Evolutionary conservation across 106 monocot genomes (phyloP).

Genomic region (Dioscorea dumetorum): DNA sequence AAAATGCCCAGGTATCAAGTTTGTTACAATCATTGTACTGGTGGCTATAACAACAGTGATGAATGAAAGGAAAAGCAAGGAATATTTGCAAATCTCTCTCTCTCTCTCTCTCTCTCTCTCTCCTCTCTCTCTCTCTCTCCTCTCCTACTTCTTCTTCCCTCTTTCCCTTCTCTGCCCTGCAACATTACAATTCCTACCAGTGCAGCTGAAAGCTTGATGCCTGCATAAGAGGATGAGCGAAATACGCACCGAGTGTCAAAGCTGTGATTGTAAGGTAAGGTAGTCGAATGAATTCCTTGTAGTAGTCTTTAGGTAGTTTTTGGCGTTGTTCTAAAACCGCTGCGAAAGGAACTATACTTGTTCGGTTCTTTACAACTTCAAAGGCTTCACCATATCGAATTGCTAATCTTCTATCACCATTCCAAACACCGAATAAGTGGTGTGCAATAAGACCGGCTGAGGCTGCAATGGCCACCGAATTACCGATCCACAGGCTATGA

Average conservation of each 20-base stretch:
- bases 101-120: no score
- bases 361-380: constrained; percentile 55
- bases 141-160: no score
- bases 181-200: neutral
- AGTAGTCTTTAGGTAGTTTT: constrained; percentile 76
- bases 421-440: constrained; percentile 95
- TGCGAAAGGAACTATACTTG: constrained; percentile 76
- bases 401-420: constrained; percentile 78
- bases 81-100: no score
- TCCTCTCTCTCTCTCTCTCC: no score
- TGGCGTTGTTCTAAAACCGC: constrained; percentile 92
- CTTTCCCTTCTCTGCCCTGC: no score
- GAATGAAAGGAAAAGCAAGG: no score
- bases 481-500: constrained; percentile 92
- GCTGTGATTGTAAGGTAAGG: constrained; percentile 70
- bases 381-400: constrained; percentile 63
- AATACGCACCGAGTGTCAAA: constrained; percentile 80
- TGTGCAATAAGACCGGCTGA: constrained; percentile 80
- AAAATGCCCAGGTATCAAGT: no score
- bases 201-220: constrained; percentile 77
- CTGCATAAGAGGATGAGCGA: constrained; percentile 94
- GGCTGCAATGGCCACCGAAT: constrained; percentile 66
- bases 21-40: no score
- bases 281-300: constrained; percentile 82
- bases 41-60: no score